Conservation (phyloP, 371 early-diverging fungal genomes). For the Rhizopus delemar region DNA sequence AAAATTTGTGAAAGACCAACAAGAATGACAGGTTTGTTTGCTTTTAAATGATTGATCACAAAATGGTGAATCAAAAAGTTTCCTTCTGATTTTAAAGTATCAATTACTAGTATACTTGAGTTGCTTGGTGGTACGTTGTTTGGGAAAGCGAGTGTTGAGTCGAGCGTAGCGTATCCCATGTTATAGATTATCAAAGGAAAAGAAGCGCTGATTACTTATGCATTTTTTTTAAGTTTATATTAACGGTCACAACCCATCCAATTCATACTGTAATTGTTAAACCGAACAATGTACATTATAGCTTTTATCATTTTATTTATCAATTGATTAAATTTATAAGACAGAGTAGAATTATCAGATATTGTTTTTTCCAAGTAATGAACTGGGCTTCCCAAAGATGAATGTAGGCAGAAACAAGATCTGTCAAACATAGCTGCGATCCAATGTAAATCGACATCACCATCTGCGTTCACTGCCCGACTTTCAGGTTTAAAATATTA, state of each 20-base stretch:
- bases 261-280: no score
- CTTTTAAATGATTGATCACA: conserved; percentile 64
- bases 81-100: conserved; percentile 65
- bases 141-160: conserved; percentile 52
- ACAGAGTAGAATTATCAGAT: no score
- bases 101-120: conserved; percentile 60
- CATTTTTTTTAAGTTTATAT: no score
- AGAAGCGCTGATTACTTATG: no score
- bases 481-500: background rate
- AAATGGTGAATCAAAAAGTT: conserved; percentile 75
- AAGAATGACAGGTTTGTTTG: conserved; percentile 57
- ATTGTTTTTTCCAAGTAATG: no score
- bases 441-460: background rate
- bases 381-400: no score
- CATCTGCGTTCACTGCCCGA: background rate
- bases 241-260: no score
- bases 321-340: no score
- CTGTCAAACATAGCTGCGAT: no score
- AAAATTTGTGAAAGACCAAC: conserved; percentile 69
- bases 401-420: no score
- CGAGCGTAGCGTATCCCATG: conserved; percentile 59
- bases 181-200: background rate
- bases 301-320: no score
- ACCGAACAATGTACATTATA: no score
- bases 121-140: conserved; percentile 50